A percentile compares a stretch with the other conserved stretches of the same genome.
phyloP scores from a whole-genome alignment of 305 asterid genomes.

The Fraxinus paxiana region DNA sequence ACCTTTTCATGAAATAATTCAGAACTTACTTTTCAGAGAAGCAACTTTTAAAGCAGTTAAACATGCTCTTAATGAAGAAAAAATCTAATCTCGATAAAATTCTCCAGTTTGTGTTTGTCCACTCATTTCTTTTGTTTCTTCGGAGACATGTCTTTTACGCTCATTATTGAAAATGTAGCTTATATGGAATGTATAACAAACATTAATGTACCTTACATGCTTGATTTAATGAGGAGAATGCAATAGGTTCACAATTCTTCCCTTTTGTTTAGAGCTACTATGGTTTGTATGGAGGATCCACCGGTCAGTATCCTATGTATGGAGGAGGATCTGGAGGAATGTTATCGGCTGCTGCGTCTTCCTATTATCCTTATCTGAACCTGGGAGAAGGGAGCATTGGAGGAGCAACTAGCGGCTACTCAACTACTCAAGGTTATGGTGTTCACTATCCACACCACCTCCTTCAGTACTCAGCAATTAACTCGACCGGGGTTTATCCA shows the following conservation, averaged over 20 bases:
- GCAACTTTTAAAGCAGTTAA: background rate
- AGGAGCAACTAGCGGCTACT: constrained; percentile 40
- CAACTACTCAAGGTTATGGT: constrained; percentile 60
- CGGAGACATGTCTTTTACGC: background rate
- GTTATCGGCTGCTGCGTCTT: constrained; percentile 50
- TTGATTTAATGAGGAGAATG: background rate
- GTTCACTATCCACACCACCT: constrained; percentile 81
- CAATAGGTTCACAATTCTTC: background rate
- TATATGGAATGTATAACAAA: background rate
- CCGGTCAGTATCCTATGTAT: constrained; percentile 62
- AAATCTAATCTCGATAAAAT: background rate
- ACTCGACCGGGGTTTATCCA: constrained; percentile 57
- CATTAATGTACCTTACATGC: background rate
- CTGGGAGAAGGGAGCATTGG: constrained; percentile 56
- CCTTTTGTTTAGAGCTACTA: constrained; percentile 61
- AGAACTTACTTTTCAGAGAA: background rate
- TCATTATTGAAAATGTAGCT: background rate
- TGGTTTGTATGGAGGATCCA: constrained; percentile 72
- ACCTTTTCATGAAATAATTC: background rate
- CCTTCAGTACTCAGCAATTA: constrained; percentile 60
- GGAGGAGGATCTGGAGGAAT: constrained; percentile 58
- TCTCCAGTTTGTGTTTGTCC: background rate
- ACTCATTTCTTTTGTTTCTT: background rate
- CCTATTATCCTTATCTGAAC: constrained; percentile 78
- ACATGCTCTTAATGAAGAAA: background rate